These are phyloP conservation scores for Quercus alba DNA, from an alignment of 306 rosid species.

Conservation along the genomic window DNA sequence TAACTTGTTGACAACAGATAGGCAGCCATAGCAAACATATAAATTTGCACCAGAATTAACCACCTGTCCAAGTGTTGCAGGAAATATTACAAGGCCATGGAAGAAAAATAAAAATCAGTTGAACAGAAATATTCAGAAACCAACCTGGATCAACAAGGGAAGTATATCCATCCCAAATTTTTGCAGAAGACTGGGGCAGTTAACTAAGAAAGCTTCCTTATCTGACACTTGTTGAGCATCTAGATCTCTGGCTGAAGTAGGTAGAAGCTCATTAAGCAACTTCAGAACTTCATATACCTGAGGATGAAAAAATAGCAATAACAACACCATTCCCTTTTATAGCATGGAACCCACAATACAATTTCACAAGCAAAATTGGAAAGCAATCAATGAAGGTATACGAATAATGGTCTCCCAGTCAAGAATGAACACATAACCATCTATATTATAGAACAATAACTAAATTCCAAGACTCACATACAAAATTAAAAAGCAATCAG, in stretches of 20 bases:
- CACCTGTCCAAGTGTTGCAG: conserved; percentile 48
- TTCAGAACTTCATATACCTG: conserved; percentile 87
- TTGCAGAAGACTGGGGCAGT: conserved; percentile 60
- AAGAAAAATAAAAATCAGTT: background rate
- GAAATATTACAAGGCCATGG: conserved; percentile 17
- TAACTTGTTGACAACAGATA: conserved; percentile 72
- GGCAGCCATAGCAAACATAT: conserved; percentile 83
- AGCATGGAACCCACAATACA: background rate
- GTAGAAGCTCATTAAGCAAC: conserved; percentile 87
- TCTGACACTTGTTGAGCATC: conserved; percentile 46
- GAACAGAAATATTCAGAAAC: conserved; percentile 18
- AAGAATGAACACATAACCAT: background rate
- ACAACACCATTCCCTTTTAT: background rate
- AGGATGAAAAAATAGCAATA: conserved; percentile 10
- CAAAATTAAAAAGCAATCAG: background rate
- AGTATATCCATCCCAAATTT: conserved; percentile 73
- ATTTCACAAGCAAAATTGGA: background rate
- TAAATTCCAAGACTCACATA: background rate
- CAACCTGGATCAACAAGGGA: conserved; percentile 88
- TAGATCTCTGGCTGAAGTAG: conserved; percentile 51
- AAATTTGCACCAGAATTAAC: conserved; percentile 92
- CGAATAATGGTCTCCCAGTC: background rate
- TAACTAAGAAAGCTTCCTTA: conserved; percentile 58
- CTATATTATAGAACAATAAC: background rate
- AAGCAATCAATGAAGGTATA: background rate